A percentile compares a stretch with the other conserved stretches of the same genome.
Conservation (phyloP, 2,329 filamentous ascomycete species). For the Helicocarpus griseus region DNA sequence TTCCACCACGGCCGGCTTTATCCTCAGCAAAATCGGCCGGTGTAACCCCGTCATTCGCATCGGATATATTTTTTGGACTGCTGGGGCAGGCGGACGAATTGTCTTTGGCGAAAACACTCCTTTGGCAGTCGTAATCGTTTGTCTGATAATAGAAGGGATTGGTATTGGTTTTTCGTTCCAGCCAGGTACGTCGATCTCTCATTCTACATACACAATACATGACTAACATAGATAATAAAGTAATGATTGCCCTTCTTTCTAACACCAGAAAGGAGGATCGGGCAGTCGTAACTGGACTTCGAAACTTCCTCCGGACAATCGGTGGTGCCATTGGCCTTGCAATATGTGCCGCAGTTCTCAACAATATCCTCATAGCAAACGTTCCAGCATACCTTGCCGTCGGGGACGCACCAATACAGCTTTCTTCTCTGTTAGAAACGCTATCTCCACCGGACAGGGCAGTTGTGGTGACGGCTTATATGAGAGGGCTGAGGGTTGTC, state of each 20-base stretch:
- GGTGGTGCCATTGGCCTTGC: neutral
- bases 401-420: neutral
- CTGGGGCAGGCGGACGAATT: neutral
- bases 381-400: neutral
- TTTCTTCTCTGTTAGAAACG: neutral
- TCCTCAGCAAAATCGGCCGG: neutral
- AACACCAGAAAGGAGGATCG: neutral
- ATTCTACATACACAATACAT: too few relatives aligned
- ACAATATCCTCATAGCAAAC: neutral
- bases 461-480: neutral
- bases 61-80: neutral
- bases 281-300: neutral
- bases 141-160: neutral
- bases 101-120: neutral
- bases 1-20: neutral
- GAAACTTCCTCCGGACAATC: slow-evolving; percentile 1
- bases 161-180: neutral
- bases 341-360: neutral
- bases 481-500: neutral
- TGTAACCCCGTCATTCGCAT: neutral
- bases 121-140: neutral
- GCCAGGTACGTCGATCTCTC: neutral
- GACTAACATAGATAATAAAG: too few relatives aligned
- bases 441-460: neutral
- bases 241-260: neutral